Percentiles rank a stretch among this genome's conserved stretches.
Conservation (phyloP, 495 filamentous ascomycete genomes). For the Penicillium subrubescens region DNA sequence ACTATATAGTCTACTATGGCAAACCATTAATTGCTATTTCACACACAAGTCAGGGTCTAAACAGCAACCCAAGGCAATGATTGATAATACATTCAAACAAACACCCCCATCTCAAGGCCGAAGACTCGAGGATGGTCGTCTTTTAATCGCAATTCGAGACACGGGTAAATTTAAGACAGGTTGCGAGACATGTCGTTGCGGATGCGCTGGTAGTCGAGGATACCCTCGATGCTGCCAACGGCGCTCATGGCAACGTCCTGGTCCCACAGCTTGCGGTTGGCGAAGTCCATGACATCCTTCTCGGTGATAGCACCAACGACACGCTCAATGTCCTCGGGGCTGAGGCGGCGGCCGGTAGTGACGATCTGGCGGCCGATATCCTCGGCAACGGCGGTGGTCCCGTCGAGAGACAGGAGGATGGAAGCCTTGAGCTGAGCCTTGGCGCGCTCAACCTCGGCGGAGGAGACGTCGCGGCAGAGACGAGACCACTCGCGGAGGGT, state of each 20-base stretch:
- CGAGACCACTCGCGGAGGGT: conserved; percentile 97
- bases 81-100: conserved; percentile 42
- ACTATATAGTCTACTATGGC: conserved; percentile 40
- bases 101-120: conserved; percentile 15
- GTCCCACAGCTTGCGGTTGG: conserved; percentile 90
- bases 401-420: conserved; percentile 93
- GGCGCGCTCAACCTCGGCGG: conserved; percentile 93
- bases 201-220: conserved; percentile 87
- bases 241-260: conserved; percentile 93
- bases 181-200: conserved; percentile 90
- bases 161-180: conserved; percentile 41
- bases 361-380: conserved; percentile 98
- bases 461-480: conserved; percentile 79
- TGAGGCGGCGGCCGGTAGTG: conserved; percentile 90
- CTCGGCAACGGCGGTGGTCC: conserved; percentile 94
- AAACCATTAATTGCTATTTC: conserved; percentile 43
- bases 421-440: conserved; percentile 99
- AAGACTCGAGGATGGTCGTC: conserved; percentile 16
- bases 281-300: conserved; percentile 97
- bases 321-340: conserved; percentile 90
- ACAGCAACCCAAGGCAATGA: conserved; percentile 37
- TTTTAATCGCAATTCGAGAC: conserved; percentile 27
- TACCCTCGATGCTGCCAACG: conserved; percentile 87
- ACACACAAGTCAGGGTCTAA: conserved; percentile 39
- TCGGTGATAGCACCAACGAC: conserved; percentile 84